phyloP scores from a whole-genome alignment of 2,329 filamentous ascomycete genomes.

The Pezicula radicicola region DNA sequence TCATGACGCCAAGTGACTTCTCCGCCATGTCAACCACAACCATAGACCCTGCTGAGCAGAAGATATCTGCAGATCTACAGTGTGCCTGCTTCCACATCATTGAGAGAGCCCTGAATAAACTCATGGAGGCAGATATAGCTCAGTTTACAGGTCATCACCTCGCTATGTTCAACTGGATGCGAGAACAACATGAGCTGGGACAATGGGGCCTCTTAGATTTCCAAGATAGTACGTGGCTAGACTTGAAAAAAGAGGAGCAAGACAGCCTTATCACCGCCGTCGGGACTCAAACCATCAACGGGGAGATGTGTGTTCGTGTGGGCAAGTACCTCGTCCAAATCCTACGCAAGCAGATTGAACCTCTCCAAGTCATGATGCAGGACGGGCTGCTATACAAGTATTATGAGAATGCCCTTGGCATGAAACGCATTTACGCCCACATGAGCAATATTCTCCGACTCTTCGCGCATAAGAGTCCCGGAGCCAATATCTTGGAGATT shows the following conservation, averaged over 20 bases:
- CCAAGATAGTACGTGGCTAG: constrained; percentile 1
- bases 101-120: neutral
- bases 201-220: constrained; percentile 19
- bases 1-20: neutral
- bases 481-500: constrained; percentile 20
- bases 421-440: neutral
- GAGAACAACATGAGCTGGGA: neutral
- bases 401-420: neutral
- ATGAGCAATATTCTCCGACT: neutral
- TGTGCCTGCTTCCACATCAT: neutral
- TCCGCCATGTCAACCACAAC: neutral
- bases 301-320: constrained; percentile 27
- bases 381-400: neutral
- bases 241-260: neutral
- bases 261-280: neutral
- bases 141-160: neutral
- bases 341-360: constrained; percentile 26
- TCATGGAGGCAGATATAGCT: neutral
- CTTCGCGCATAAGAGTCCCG: constrained; percentile 16
- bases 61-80: neutral
- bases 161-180: neutral
- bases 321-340: constrained; percentile 27
- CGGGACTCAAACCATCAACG: constrained; percentile 11
- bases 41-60: neutral
- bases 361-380: constrained; percentile 26